A percentile compares a stretch with the other conserved stretches of the same genome.
These are phyloP conservation scores for Phialemoniopsis sp. DNA, from an alignment of 2,329 filamentous ascomycete species.

Conservation along the genomic window DNA sequence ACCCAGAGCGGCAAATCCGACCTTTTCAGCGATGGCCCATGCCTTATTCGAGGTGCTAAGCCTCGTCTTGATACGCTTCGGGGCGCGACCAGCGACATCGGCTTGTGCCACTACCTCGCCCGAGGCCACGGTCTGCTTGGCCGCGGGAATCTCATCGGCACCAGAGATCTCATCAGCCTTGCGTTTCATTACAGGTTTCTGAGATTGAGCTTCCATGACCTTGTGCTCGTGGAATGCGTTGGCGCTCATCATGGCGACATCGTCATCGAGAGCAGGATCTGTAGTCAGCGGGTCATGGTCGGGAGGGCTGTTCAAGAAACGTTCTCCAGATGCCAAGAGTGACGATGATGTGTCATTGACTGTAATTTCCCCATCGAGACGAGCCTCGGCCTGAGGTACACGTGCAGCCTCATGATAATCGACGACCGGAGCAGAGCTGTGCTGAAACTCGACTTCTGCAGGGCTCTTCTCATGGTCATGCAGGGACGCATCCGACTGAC, in stretches of 20 bases:
- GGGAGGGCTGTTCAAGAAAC: conserved; percentile 1
- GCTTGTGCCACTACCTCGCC: too few relatives aligned
- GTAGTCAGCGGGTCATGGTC: background rate
- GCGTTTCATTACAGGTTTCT: conserved; percentile 16
- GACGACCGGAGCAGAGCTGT: too few relatives aligned
- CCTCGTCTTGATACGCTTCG: too few relatives aligned
- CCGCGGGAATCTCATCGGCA: conserved; percentile 2
- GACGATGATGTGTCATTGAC: background rate
- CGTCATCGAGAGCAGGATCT: background rate
- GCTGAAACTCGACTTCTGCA: too few relatives aligned
- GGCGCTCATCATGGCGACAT: conserved; percentile 6
- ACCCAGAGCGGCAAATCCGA: conserved; percentile 30
- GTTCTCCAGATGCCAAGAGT: background rate
- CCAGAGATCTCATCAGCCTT: conserved; percentile 24
- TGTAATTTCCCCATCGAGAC: too few relatives aligned
- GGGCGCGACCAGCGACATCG: too few relatives aligned
- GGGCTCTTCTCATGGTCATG: background rate
- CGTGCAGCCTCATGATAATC: too few relatives aligned
- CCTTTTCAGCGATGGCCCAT: conserved; percentile 20
- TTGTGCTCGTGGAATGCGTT: background rate
- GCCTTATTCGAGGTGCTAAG: background rate
- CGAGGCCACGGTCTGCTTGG: conserved; percentile 8
- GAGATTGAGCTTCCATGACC: background rate
- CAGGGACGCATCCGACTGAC: background rate
- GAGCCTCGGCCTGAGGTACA: too few relatives aligned